Evolutionary conservation across 129 eudicot species (phyloP).

Genomic region (Saposhnikovia divaricata): DNA sequence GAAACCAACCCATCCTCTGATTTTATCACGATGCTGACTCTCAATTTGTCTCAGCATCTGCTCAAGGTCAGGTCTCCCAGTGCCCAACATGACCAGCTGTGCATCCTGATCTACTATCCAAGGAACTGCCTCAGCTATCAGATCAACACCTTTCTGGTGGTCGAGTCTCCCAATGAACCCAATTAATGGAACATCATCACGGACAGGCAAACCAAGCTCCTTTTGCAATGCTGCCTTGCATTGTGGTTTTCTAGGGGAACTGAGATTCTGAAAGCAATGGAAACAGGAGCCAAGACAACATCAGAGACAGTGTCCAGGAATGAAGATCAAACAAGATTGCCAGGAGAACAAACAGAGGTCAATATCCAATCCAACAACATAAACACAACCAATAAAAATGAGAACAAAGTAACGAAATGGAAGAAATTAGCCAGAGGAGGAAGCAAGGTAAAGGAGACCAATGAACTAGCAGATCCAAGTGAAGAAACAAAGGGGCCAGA

Average conservation of each 20-base stretch:
- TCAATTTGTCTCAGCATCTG: conserved; percentile 63
- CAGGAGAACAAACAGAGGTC: too few species aligned
- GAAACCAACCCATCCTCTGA: conserved; percentile 89
- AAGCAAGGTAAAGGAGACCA: too few species aligned
- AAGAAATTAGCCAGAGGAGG: too few species aligned
- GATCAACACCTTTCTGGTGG: conserved; percentile 83
- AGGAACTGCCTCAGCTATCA: conserved; percentile 73
- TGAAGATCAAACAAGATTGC: too few species aligned
- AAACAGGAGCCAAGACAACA: too few species aligned
- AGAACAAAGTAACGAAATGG: too few species aligned
- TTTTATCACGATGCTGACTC: conserved; percentile 39
- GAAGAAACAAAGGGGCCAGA: too few species aligned
- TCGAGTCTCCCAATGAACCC: conserved; percentile 94
- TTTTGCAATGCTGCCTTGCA: conserved; percentile 86
- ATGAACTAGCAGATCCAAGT: too few species aligned
- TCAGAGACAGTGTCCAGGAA: too few species aligned
- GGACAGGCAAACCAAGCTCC: conserved; percentile 76
- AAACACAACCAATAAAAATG: too few species aligned
- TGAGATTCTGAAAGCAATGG: too few species aligned
- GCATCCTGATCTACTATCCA: conserved; percentile 92
- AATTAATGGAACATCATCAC: conserved; percentile 58
- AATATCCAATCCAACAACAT: too few species aligned
- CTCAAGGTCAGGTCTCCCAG: conserved; percentile 79
- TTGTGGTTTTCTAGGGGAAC: conserved; percentile 67
- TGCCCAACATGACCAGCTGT: conserved; percentile 84